phyloP scores from a whole-genome alignment of 2,329 filamentous ascomycete genomes.

The Penicillium sp. region DNA sequence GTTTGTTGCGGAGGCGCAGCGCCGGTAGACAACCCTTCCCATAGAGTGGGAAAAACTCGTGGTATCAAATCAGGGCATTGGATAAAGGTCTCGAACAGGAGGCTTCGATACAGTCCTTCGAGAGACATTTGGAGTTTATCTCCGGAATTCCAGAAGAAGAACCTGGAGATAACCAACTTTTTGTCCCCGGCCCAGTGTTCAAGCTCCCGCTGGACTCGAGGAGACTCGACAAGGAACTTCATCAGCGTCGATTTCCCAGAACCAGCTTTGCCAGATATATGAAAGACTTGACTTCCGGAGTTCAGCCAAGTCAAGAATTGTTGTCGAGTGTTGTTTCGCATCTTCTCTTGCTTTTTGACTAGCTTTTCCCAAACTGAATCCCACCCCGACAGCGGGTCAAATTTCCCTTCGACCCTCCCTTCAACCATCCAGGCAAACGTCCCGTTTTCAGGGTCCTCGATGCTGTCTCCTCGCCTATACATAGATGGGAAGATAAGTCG shows the following conservation, averaged over 20 bases:
- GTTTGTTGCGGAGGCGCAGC: too few relatives aligned
- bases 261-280: conserved; percentile 48
- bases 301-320: conserved; percentile 28
- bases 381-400: not conserved
- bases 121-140: conserved; percentile 41
- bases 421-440: conserved; percentile 24
- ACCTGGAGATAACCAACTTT: conserved; percentile 32
- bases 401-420: conserved; percentile 3
- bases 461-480: conserved; percentile 13
- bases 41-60: conserved; percentile 5
- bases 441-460: conserved; percentile 13
- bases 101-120: conserved; percentile 39
- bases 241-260: conserved; percentile 51
- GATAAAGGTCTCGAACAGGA: conserved; percentile 37
- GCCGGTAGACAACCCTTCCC: too few relatives aligned
- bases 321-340: conserved; percentile 8
- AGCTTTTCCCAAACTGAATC: too few relatives aligned
- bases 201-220: conserved; percentile 26
- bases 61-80: conserved; percentile 31
- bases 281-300: conserved; percentile 26
- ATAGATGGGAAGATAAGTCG: conserved; percentile 8
- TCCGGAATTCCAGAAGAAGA: conserved; percentile 46
- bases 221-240: conserved; percentile 40
- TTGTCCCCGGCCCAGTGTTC: conserved; percentile 34
- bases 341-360: not conserved